A percentile compares a stretch with the other conserved stretches of the same genome.
Evolutionary conservation across 495 filamentous ascomycete species (phyloP).

Genomic region (Talaromyces liani): DNA sequence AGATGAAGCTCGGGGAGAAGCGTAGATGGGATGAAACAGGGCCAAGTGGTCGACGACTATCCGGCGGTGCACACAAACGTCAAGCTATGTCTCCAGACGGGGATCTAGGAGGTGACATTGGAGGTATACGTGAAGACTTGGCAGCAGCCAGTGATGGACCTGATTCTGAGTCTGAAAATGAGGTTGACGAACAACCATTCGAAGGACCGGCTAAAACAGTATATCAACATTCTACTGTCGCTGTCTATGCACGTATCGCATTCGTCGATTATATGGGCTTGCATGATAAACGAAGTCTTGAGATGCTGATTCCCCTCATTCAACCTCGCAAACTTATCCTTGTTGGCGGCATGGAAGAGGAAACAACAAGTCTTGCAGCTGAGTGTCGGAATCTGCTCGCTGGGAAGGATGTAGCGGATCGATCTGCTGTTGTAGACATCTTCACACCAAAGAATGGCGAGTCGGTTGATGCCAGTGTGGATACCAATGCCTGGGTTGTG

Average conservation of each 20-base stretch:
- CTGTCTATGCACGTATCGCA: slow-evolving; percentile 64
- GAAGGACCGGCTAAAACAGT: slow-evolving; percentile 70
- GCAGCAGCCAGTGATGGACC: slow-evolving; percentile 37
- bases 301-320: slow-evolving; percentile 92
- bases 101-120: slow-evolving; percentile 32
- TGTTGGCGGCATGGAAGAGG: slow-evolving; percentile 66
- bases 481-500: slow-evolving; percentile 95
- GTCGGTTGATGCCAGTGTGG: slow-evolving; percentile 81
- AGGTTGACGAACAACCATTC: slow-evolving; percentile 38
- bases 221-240: slow-evolving; percentile 49
- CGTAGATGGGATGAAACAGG: slow-evolving; percentile 79
- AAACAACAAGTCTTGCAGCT: slow-evolving; percentile 66
- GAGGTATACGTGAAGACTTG: slow-evolving; percentile 32
- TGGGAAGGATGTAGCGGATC: slow-evolving; percentile 37
- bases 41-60: slow-evolving; percentile 27
- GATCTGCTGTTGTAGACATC: slow-evolving; percentile 41
- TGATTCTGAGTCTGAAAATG: slow-evolving; percentile 38
- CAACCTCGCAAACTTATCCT: slow-evolving; percentile 90
- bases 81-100: slow-evolving; percentile 33
- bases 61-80: slow-evolving; percentile 35
- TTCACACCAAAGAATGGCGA: slow-evolving; percentile 70
- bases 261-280: slow-evolving; percentile 89
- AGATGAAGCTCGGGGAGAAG: slow-evolving; percentile 81
- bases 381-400: slow-evolving; percentile 73
- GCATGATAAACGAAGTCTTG: slow-evolving; percentile 84